phyloP scores from a whole-genome alignment of 73 alveolate genomes.

The Tetrahymena malaccensis region DNA sequence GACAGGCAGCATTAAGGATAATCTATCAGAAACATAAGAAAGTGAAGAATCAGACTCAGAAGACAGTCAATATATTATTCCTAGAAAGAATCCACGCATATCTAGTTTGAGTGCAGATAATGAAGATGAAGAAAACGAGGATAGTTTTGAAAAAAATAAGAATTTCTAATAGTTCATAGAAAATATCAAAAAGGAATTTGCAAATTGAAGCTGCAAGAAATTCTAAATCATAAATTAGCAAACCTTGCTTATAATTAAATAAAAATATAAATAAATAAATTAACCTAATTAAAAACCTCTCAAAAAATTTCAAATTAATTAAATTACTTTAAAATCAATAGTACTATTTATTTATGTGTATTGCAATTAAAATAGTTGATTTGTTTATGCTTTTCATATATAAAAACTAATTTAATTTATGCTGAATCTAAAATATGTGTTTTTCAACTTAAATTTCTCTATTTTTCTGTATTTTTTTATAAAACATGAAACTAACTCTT shows the following conservation, averaged over 20 bases:
- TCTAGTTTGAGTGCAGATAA: background rate
- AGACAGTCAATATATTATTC: background rate
- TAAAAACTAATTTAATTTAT: too few relatives aligned
- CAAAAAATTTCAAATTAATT: background rate
- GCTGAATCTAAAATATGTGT: too few relatives aligned
- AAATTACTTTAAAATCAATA: too few relatives aligned
- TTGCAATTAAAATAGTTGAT: background rate
- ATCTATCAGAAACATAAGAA: background rate
- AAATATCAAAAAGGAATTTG: background rate
- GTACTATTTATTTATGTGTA: background rate
- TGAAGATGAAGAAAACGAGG: background rate
- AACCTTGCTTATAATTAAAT: background rate
- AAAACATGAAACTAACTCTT: too few relatives aligned
- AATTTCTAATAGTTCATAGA: background rate
- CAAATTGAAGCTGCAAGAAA: background rate
- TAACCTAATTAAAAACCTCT: background rate
- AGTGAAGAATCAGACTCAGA: background rate
- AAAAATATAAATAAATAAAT: too few relatives aligned
- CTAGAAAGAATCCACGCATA: background rate
- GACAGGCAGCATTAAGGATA: background rate
- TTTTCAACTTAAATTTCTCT: too few relatives aligned
- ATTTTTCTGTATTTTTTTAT: too few relatives aligned
- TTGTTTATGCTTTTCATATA: too few relatives aligned
- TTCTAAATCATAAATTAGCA: background rate
- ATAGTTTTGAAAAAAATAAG: background rate